Conservation (phyloP, 2,329 filamentous ascomycete genomes). For the Alternaria atra region DNA sequence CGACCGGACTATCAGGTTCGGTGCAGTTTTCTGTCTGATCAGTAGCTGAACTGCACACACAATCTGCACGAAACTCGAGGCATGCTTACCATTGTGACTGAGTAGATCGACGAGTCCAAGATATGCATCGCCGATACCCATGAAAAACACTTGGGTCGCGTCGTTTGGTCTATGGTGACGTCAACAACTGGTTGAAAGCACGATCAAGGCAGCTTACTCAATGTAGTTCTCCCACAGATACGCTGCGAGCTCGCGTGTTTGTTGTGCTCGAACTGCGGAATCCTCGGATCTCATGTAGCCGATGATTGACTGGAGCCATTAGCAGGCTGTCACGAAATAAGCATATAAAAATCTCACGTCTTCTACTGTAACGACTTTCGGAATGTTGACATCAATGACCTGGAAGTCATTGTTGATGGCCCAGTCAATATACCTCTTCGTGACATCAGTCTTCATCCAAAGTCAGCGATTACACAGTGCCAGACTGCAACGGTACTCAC, state of each 20-base stretch:
- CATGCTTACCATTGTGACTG: conserved; percentile 71
- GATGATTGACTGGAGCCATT: conserved; percentile 25
- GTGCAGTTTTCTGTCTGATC: conserved; percentile 64
- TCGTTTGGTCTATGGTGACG: conserved; percentile 60
- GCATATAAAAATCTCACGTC: conserved; percentile 57
- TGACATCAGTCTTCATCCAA: conserved; percentile 74
- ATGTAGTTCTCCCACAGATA: conserved; percentile 99
- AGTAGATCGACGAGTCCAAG: conserved; percentile 83
- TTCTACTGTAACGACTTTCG: conserved; percentile 74
- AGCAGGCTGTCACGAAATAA: not conserved
- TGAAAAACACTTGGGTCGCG: conserved; percentile 78
- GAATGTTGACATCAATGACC: conserved; percentile 91
- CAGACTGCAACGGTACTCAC: conserved; percentile 64
- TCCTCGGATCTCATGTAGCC: conserved; percentile 60
- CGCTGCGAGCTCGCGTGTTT: conserved; percentile 74
- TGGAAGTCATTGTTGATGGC: conserved; percentile 78
- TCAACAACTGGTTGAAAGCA: not conserved
- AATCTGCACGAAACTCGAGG: not conserved
- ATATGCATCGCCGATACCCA: conserved; percentile 92
- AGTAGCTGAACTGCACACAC: not conserved
- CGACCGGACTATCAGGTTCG: conserved; percentile 62
- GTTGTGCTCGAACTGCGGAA: conserved; percentile 49
- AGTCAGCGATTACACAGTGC: conserved; percentile 54
- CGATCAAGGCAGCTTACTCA: conserved; percentile 60
- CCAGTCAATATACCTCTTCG: conserved; percentile 85